Evolutionary conservation across 2,329 filamentous ascomycete genomes (phyloP), one percentile per base, ranked within the genome.

Genomic region (Alternaria metachromatica): DNA sequence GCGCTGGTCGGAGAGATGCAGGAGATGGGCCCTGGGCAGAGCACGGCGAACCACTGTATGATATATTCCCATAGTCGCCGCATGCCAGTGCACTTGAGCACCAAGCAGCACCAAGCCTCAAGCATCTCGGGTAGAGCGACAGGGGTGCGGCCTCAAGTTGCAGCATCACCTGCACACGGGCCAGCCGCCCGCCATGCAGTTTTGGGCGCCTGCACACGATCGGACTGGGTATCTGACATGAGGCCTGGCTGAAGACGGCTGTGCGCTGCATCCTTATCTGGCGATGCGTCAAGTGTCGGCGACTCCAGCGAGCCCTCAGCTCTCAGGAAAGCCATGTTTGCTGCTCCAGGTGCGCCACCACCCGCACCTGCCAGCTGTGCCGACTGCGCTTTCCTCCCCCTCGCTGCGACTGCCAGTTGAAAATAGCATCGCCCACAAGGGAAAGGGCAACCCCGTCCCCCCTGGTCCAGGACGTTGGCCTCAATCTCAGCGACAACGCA

Each of bases 111-210:
- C 49, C n/a, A 20, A 45, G 43, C 46, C 37, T 41, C 37, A 45
- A 57, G 62, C 53, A 64, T 57, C 63, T 62, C 55, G 60, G 65
- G 58, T 63, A 62, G 33, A 41, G 45, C 54, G 65, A 66, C 67
- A 58, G 58, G 67, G 65, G 41, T 66, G 49, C 20, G 58, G 49
- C 23, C 20, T 21, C 49, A 51, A 56, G 28, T 50, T 18, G 37
- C 21, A 55, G 54, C 59, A 37, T 21, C 45, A 43, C 15, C 58
- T 56, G 59, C 51, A 64, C 58, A 62, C 62, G 64, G 59, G 57
- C 60, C 55, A 58, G 58, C 48, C 58, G 62, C 57, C 30, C 56
- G 44, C 48, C 51, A 48, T 49, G 56, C 48, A 37, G 41, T 54
- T 54, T 58, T 26, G 56, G 56, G 60, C 20, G 58, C 46, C 49